These are phyloP conservation scores for Vaccinium darrowii DNA, from an alignment of 148 eudicot species.

Conservation along the genomic window DNA sequence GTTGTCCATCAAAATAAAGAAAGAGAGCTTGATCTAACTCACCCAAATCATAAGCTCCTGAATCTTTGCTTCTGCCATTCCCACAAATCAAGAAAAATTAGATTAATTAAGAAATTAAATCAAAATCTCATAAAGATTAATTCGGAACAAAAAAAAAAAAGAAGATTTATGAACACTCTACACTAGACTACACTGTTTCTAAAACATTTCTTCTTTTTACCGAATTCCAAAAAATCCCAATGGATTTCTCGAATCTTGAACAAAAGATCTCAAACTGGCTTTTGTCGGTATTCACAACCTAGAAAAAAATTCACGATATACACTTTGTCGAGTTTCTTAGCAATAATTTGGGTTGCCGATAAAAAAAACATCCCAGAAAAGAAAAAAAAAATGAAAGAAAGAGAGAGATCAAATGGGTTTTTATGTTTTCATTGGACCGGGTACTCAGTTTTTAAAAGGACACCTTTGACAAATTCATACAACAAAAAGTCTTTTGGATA, in stretches of 20 bases:
- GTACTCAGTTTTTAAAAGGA: not conserved
- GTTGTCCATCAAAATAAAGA: slow-evolving; percentile 73
- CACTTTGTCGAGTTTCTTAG: too few relatives aligned
- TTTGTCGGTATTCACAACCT: not conserved
- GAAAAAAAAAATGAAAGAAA: too few relatives aligned
- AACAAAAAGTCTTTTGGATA: not conserved
- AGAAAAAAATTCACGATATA: not conserved
- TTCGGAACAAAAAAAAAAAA: not conserved
- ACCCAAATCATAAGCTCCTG: slow-evolving; percentile 67
- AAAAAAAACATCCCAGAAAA: too few relatives aligned
- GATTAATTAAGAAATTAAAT: not conserved
- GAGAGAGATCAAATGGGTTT: not conserved
- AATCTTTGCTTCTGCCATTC: slow-evolving; percentile 44
- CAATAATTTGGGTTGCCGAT: too few relatives aligned
- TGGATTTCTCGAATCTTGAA: not conserved
- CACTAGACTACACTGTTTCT: too few relatives aligned
- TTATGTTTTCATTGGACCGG: not conserved
- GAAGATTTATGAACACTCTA: too few relatives aligned
- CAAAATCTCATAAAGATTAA: not conserved
- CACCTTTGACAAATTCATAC: not conserved
- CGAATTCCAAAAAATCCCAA: not conserved
- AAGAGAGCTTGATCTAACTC: slow-evolving; percentile 91
- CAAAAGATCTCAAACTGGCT: not conserved
- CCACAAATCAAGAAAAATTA: slow-evolving; percentile 2
- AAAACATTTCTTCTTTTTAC: not conserved